Conservation (phyloP, 495 filamentous ascomycete species). For the Aspergillus ostianus region DNA sequence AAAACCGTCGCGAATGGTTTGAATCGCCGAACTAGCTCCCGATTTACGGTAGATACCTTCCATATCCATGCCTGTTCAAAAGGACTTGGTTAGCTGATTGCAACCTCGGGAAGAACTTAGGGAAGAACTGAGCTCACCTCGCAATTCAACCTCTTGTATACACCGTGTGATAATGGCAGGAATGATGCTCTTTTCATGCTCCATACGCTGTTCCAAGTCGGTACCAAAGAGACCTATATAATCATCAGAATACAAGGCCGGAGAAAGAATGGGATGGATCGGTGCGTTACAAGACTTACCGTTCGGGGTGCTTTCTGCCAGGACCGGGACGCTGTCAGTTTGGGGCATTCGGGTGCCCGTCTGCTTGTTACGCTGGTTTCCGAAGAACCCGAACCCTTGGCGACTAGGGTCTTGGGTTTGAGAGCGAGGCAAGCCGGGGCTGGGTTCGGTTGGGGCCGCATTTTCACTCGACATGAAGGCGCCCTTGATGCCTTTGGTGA, state of each 20-base stretch:
- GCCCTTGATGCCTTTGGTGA: conserved; percentile 87
- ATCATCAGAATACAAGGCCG: conserved; percentile 1
- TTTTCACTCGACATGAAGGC: conserved; percentile 61
- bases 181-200: conserved; percentile 85
- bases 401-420: conserved; percentile 54
- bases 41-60: conserved; percentile 99
- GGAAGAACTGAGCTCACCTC: conserved; percentile 49
- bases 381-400: conserved; percentile 76
- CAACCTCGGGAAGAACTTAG: neutral
- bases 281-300: conserved; percentile 26
- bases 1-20: conserved; percentile 84
- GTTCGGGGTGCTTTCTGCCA: conserved; percentile 55
- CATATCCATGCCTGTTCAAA: conserved; percentile 80
- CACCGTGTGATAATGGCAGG: conserved; percentile 89
- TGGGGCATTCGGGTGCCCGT: conserved; percentile 48
- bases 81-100: conserved; percentile 2
- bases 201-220: conserved; percentile 80
- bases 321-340: conserved; percentile 51
- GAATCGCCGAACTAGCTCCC: conserved; percentile 83
- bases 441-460: conserved; percentile 27
- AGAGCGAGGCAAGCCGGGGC: conserved; percentile 45
- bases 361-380: conserved; percentile 51
- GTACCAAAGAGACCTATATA: conserved; percentile 78
- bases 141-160: conserved; percentile 94
- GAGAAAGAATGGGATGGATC: neutral